Conservation (phyloP, 257 asterid species). For the Capsicum rhomboideum region DNA sequence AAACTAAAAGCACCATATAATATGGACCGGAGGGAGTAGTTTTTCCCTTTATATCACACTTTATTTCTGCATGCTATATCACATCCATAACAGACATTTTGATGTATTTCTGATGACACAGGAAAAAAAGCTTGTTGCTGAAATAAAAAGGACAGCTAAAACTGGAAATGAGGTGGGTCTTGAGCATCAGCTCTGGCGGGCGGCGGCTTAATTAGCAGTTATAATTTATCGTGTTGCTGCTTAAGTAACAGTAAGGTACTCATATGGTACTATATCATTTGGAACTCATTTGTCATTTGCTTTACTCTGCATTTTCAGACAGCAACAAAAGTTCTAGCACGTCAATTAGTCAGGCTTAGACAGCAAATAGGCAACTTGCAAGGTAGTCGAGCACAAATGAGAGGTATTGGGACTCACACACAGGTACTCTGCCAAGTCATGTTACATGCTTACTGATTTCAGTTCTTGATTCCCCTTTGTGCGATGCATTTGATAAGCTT, state of each 20-base stretch:
- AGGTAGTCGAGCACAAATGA: constrained; percentile 92
- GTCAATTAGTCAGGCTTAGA: constrained; percentile 79
- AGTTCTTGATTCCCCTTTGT: background rate
- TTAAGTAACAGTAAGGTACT: background rate
- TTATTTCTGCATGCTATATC: background rate
- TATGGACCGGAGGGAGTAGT: too few relatives aligned
- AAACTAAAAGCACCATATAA: too few relatives aligned
- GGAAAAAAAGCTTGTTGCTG: constrained; percentile 93
- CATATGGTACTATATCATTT: background rate
- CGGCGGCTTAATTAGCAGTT: background rate
- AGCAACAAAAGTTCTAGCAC: constrained; percentile 85
- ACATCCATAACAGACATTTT: background rate
- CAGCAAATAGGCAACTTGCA: constrained; percentile 92
- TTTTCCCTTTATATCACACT: background rate
- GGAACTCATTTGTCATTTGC: background rate
- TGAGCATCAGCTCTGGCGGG: background rate
- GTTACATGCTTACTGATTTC: background rate
- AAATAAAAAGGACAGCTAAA: constrained; percentile 91
- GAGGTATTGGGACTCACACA: constrained; percentile 89
- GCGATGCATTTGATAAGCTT: background rate
- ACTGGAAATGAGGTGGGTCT: constrained; percentile 85
- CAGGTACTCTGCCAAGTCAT: constrained; percentile 44
- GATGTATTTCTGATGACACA: constrained; percentile 21
- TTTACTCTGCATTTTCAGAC: constrained; percentile 36
- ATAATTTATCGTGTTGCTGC: background rate